Base-by-base conservation (phyloP, 495 filamentous ascomycete species). In the Tuber magnatum region DNA sequence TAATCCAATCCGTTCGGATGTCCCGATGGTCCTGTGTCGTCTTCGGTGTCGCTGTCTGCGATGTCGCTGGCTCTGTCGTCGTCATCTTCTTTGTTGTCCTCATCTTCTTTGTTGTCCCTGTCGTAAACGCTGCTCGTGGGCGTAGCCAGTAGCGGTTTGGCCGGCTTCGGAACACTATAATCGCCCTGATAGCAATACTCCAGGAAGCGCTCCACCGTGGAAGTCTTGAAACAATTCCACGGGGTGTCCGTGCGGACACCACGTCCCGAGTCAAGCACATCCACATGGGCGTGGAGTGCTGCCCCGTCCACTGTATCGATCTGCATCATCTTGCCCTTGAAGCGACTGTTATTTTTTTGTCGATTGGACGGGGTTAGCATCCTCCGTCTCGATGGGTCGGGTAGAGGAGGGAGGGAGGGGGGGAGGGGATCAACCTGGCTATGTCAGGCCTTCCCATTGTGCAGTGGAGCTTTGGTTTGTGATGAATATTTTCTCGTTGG, bases 181-280 rank as follows among this genome's bases (percentile, higher is more conserved):
- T 97, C 92, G 82, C 88, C 89, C 4, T 92, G 96, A 84, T 97
- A 97, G 68, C 94, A 88, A 84, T 90, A 97, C 84, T 97, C 91
- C 78, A 97, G 88, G 80, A 95, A 93, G 84, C 90, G 93, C 51
- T 92, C 89, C 72, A 93, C 90, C 56, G 93, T 92, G 18, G 56
- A 35, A 6, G 56, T 20, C 28, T 18, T 65, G 56, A 65, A 65
- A 35, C 28, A 35, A 3, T 35, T 12, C 56, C 56, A 65, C 14
- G 56, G 56, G 28, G 14, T 12, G 28, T 65, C 56, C 28, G 56
- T 0, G 16, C 14, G 32, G 12, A 32, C 0, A 18, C 56, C 12
- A 14, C 3, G 4, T 8, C 28, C 56, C 56, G 28, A 32, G 28
- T 65, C 56, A 35, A 65, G 56, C 16, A 65, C 32, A 65, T 16